Percentiles rank a stretch among this genome's conserved stretches.
Evolutionary conservation across 441 rosid genomes (phyloP).

Genomic region (Lepidium campestre): DNA sequence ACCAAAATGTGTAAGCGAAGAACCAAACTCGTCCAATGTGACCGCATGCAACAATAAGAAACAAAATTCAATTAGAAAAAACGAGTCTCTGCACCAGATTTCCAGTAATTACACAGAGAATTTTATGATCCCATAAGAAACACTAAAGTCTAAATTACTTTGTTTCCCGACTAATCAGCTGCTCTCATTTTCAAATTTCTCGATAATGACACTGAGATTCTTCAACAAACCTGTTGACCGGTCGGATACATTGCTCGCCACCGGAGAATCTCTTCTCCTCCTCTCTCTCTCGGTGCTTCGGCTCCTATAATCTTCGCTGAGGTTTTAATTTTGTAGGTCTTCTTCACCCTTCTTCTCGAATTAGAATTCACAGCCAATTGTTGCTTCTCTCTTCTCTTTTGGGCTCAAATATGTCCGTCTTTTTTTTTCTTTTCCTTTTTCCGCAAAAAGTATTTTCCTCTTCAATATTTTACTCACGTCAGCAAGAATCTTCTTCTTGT

Average conservation of each 20-base stretch:
- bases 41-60: slow-evolving; percentile 13
- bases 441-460: background rate
- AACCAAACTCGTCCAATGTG: slow-evolving; percentile 2
- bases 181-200: background rate
- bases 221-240: slow-evolving; percentile 19
- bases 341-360: background rate
- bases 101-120: background rate
- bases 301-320: background rate
- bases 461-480: background rate
- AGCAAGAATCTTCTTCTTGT: background rate
- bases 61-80: background rate
- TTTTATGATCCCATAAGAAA: background rate
- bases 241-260: slow-evolving; percentile 9
- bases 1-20: background rate
- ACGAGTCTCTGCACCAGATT: background rate
- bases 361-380: background rate
- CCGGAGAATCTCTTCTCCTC: slow-evolving; percentile 5
- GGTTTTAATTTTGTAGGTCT: background rate
- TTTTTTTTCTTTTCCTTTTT: background rate
- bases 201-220: background rate
- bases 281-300: background rate
- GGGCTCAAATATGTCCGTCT: background rate
- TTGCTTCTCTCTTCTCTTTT: too few species aligned
- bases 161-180: background rate
- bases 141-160: background rate